Evolutionary conservation across 805 yeast genomes (phyloP), one percentile per base, ranked within the genome.

Genomic region (Metschnikowia lachancei): DNA sequence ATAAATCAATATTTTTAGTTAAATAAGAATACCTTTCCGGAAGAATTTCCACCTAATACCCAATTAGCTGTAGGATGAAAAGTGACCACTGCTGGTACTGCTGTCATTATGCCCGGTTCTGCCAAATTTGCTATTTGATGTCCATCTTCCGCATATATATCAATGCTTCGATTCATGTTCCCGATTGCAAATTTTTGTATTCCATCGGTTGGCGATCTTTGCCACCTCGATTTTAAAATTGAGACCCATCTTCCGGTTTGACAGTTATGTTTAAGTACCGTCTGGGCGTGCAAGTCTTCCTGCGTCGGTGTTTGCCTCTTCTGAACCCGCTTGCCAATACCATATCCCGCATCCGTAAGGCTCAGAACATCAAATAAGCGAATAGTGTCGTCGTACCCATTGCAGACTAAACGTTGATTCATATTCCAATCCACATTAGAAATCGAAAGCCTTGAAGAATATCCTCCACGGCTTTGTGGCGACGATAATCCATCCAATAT

Each of bases 181-280:
- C 87, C 98, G 56, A 92, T 92, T 14, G 85, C 87, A 65, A 94
- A 89, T 59, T 92, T 90, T 53, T 90, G 86, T 26, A 78, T 72
- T 0, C 82, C 80, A 60, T 89, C 96, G 6, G 55, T 60, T 0
- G 96, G 95, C 28, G 75, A 67, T 2, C 66, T 63, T 50, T 94
- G 97, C 95, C 97, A 92, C 59, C 82, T 77, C 0, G 97, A 82
- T 57, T 92, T 89, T 47, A 92, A 69, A 39, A 92, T 92, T 1
- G 96, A 83, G 0, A 94, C 96, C 99, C 99, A 92, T 53, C 96
- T 74, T 0, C 99, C 99, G 0, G 97, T 86, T 64, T 92, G 96
- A 67, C 99, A 94, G 59, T 94, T 94, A 62, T 94, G 99, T 46
- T 78, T 79, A 41, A 92, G 72, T 9, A 43, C 50, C 12, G 19